Evolutionary conservation across 768 basidiomycete species (phyloP).

Genomic region (Boletus tomentosulus): DNA sequence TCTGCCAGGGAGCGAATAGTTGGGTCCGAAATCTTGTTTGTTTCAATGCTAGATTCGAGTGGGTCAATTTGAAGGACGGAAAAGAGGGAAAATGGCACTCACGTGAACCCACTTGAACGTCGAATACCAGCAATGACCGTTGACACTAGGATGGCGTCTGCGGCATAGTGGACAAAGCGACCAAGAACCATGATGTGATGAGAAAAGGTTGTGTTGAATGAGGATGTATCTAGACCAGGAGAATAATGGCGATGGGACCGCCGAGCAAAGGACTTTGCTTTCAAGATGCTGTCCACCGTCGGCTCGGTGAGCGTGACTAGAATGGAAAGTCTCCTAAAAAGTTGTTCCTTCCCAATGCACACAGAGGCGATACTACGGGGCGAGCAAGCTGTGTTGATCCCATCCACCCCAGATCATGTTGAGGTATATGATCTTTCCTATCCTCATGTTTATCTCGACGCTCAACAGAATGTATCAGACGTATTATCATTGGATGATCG

Average conservation of each 20-base stretch:
- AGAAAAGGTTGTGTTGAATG: neutral
- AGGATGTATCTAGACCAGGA: neutral
- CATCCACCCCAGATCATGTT: constrained; percentile 64
- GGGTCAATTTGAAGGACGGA: neutral
- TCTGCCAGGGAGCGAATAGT: constrained; percentile 75
- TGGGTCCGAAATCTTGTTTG: constrained; percentile 67
- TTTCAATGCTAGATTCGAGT: constrained; percentile 52
- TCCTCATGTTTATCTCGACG: neutral
- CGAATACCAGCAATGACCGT: constrained; percentile 89
- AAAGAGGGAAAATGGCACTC: constrained; percentile 34
- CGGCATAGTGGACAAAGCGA: constrained; percentile 73
- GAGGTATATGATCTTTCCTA: constrained; percentile 6
- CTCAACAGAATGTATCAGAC: constrained; percentile 38
- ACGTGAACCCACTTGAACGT: constrained; percentile 88
- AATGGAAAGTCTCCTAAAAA: constrained; percentile 21
- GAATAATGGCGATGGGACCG: neutral
- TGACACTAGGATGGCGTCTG: constrained; percentile 82
- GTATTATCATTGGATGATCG: constrained; percentile 89
- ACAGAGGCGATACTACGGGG: constrained; percentile 52
- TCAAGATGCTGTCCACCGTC: neutral
- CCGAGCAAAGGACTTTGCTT: no score
- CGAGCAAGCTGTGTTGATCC: constrained; percentile 68
- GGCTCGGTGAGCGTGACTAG: neutral
- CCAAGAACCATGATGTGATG: constrained; percentile 52
- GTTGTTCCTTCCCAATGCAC: constrained; percentile 10